phyloP scores from a whole-genome alignment of 805 yeast species.

The Pichia membranifaciens region DNA sequence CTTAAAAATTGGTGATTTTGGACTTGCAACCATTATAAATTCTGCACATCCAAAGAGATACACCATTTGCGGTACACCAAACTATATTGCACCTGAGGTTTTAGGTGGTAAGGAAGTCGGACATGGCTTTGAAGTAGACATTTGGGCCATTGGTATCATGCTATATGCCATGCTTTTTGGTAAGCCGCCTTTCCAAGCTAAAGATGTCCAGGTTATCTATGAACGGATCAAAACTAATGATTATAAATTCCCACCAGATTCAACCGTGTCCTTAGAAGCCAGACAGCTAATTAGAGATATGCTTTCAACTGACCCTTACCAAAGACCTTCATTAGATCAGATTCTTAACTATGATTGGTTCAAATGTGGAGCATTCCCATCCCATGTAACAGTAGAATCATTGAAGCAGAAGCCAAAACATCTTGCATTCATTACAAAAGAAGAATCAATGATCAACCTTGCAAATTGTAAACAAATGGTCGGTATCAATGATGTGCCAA shows the following conservation, averaged over 20 bases:
- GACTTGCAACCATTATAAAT: slow-evolving; percentile 91
- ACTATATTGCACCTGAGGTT: slow-evolving; percentile 97
- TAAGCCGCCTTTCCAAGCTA: slow-evolving; percentile 96
- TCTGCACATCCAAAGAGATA: slow-evolving; percentile 64
- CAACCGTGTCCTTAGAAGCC: slow-evolving; percentile 62
- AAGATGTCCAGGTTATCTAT: slow-evolving; percentile 87
- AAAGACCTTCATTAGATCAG: slow-evolving; percentile 76
- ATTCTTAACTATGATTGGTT: slow-evolving; percentile 84
- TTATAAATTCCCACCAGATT: slow-evolving; percentile 64
- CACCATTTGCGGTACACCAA: slow-evolving; percentile 98
- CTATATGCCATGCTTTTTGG: slow-evolving; percentile 88
- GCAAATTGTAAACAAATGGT: slow-evolving; percentile 56
- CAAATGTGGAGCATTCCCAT: slow-evolving; percentile 72
- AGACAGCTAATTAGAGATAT: slow-evolving; percentile 64
- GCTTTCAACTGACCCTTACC: slow-evolving; percentile 68
- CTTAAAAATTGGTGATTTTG: slow-evolving; percentile 95
- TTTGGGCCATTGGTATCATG: slow-evolving; percentile 98
- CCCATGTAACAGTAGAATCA: slow-evolving; percentile 53
- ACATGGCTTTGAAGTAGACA: slow-evolving; percentile 90
- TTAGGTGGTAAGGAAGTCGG: slow-evolving; percentile 82
- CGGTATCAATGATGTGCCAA: slow-evolving; percentile 44
- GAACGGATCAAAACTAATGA: slow-evolving; percentile 84
- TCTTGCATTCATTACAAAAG: slow-evolving; percentile 45
- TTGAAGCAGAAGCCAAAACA: slow-evolving; percentile 58
- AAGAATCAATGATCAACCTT: slow-evolving; percentile 63